Evolutionary conservation across 2,329 filamentous ascomycete species (phyloP), one percentile per base, ranked within the genome.

Genomic region (Monosporascus sp.): DNA sequence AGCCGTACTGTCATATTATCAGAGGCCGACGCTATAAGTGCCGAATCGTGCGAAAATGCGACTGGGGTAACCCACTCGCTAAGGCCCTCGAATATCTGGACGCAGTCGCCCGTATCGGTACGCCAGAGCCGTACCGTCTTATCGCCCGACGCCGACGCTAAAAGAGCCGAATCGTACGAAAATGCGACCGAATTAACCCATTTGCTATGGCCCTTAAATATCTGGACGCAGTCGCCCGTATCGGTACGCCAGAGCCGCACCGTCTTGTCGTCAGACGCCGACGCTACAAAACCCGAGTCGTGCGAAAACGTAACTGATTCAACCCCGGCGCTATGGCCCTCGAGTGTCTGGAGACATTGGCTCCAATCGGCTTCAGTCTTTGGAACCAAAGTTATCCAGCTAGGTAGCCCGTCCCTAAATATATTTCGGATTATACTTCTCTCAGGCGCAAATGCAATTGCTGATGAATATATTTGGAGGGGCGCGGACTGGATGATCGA

Each of bases 401-500:
- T 9, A n/a, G 61, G 60, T 2, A 60, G 53, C 9, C 54, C 20
- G 36, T 58, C 45, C 20, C 52, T 6, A 42, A 60, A 65, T 14
- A 17, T 47, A 18, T 41, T 53, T 36, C 67, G 60, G 25, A 70
- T 41, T 34, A 62, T 55, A 50, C 64, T 68, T 3, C 52, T 48
- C 9, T 53, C 25, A 45, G 68, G 70, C 14, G 65, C 60, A 55
- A 72, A 71, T 48, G 59, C 55, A 38, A 60, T 65, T 25, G 51
- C 66, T 47, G 59, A 69, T 49, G 50, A 65, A 55, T 73, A 72
- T 50, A 60, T 41, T 52, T 73, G 68, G n/a, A 64, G 57, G 31
- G 68, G 62, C 3, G 65, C 52, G 9, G 54, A 37, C 49, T 68
- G 51, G 48, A 71, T 65, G 38, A 62, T 48, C 41, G 38, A 52